A percentile compares a stretch with the other conserved stretches of the same genome.
These are phyloP conservation scores for Backusella australiensis DNA, from an alignment of 192 early-diverging fungal genomes.

Conservation along the genomic window DNA sequence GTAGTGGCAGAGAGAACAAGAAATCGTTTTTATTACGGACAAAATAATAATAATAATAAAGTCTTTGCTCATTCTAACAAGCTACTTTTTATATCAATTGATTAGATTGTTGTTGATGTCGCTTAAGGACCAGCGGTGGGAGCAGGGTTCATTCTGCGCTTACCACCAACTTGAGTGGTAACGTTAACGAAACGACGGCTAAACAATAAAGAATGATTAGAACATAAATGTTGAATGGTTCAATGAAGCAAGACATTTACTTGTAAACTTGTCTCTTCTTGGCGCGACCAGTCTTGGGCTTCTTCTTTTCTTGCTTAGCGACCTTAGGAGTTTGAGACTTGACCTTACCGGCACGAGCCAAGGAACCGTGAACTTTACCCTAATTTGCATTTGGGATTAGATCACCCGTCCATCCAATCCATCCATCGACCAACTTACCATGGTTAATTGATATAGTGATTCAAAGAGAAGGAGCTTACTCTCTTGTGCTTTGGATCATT, in stretches of 20 bases:
- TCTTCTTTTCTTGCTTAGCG: conserved; percentile 96
- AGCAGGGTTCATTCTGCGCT: conserved; percentile 73
- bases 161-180: conserved; percentile 80
- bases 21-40: not conserved
- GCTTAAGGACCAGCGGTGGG: conserved; percentile 48
- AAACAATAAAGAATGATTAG: not conserved
- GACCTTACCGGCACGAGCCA: conserved; percentile 99
- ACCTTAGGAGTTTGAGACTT: conserved; percentile 99
- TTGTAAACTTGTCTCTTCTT: conserved; percentile 97
- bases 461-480: not conserved
- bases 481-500: not conserved
- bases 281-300: conserved; percentile 89
- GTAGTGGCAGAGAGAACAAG: too few relatives aligned
- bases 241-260: conserved; percentile 4
- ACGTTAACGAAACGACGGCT: conserved; percentile 96
- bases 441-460: conserved; percentile 5
- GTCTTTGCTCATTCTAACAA: not conserved
- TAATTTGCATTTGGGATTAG: conserved; percentile 33
- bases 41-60: not conserved
- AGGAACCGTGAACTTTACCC: conserved; percentile 99
- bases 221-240: not conserved
- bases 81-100: not conserved
- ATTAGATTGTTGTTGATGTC: conserved; percentile 2
- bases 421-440: not conserved
- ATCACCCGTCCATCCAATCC: not conserved